Base-by-base conservation (phyloP, 164 flowering plant genomes). In the Nymphaea thermarum region DNA sequence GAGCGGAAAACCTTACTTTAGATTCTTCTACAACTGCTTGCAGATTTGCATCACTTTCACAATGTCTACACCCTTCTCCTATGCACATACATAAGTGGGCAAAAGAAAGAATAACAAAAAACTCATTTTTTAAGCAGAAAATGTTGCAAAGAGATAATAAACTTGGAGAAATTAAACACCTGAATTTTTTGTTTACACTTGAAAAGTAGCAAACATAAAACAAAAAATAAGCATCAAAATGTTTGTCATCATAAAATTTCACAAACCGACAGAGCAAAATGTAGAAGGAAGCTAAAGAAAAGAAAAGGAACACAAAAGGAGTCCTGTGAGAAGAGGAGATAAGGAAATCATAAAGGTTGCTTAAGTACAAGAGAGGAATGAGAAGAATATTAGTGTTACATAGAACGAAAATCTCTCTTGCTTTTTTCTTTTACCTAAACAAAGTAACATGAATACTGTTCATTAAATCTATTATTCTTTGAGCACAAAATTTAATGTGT, bases 311-410 rank as follows among this genome's bases (percentile, higher is more conserved):
- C 16, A 62, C 4, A 62, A 25, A 62, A 17, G n/a, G 41, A 62
- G n/a, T 10, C 64, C 64, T 62, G 10, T 62, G 64, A 10, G 64
- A 62, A 62, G 64, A 62, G 3, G 64, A 62, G 45, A n/a, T 79
- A 10, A 80, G 73, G 57, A 68, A 80, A 53, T 82, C 80, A 62
- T 78, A 80, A 36, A 80, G 78, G 65, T 76, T 83, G 6, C 83
- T 83, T 4, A 81, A 74, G 71, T 73, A 73, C 18, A 82, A 78
- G 69, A 79, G 78, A 36, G 82, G 45, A 7, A 84, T 71, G 42
- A 84, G 77, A 1, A 68, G 82, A 25, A 84, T 71, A 43, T 82
- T 71, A 12, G 84, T 17, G 16, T 62, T 17, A 36, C 64, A 62
- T 2, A 62, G 42, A 62, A 62, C 64, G 8, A 17, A 62, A 51